Evolutionary conservation across 2,329 filamentous ascomycete species (phyloP), one percentile per base, ranked within the genome.

Genomic region (Penicillium sp.): DNA sequence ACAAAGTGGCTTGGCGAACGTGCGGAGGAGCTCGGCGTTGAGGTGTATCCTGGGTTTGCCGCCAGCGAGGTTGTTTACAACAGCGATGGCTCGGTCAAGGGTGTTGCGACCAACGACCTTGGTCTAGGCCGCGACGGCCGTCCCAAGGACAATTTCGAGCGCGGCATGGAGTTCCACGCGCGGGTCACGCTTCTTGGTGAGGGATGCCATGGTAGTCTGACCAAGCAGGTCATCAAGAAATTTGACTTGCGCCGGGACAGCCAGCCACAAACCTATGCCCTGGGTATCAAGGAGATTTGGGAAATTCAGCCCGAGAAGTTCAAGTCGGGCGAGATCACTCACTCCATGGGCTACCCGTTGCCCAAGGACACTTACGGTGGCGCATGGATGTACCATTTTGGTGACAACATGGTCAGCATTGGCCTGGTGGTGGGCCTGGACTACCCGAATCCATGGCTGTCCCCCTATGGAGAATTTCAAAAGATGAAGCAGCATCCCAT

Each of bases 301-400:
- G 93, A 98, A 70, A 80, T 98, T 29, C 82, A 90, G 60, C 90
- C 93, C 0, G 89, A 88, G 60, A 97, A 95, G 71, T 97, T 96
- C 72, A 78, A 85, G 52, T 86, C 86, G 64, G 93, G 93, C 45
- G 76, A 91, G 57, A 81, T 97, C 39, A 81, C 84, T 4, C 93
- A 98, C 73, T 87, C 89, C 4, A 82, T 98, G 84, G 93, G 93
- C 18, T 97, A 95, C 64, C 93, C 93, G 18, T 73, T 98, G 39
- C 82, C 89, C 12, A 82, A 78, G 59, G 86, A 97, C 65, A 93
- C 90, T 7, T 98, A 98, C 66, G 93, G 93, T 57, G 93, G 93
- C 56, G 90, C 88, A n/a, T 98, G 90, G 84, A 90, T 98, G 88
- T 98, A 98, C 66, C 93, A 98, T 70, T 98, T 97, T 69, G 93